Evolutionary conservation across 495 filamentous ascomycete species (phyloP).

Genomic region (Daldinia grandis): DNA sequence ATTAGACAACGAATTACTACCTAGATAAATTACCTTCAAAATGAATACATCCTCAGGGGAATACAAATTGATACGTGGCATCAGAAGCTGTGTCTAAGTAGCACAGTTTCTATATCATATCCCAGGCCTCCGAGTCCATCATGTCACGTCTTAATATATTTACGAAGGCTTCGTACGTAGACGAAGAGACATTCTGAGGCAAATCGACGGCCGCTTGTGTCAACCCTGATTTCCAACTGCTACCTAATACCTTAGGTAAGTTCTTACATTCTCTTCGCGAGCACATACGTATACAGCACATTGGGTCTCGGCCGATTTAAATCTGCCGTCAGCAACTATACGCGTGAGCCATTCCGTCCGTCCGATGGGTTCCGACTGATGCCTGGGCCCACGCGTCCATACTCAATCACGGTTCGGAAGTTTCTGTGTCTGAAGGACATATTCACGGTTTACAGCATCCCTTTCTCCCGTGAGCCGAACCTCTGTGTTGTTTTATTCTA

Average conservation of each 20-base stretch:
- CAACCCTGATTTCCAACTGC: constrained; percentile 2
- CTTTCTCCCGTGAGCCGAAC: constrained; percentile 20
- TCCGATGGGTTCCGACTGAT: constrained; percentile 5
- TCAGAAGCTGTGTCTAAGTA: constrained; percentile 22
- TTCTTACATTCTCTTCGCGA: constrained; percentile 11
- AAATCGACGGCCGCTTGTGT: constrained; percentile 14
- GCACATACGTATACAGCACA: constrained; percentile 6
- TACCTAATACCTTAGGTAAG: too few relatives aligned
- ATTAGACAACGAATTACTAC: background rate
- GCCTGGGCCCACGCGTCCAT: constrained; percentile 7
- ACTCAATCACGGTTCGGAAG: constrained; percentile 24
- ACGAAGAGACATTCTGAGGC: constrained; percentile 26
- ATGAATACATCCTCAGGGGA: background rate
- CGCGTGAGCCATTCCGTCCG: constrained; percentile 7
- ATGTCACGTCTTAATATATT: constrained; percentile 19
- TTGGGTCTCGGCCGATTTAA: constrained; percentile 29
- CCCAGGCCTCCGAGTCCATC: constrained; percentile 12
- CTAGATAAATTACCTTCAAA: background rate
- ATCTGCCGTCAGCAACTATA: constrained; percentile 29
- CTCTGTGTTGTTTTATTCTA: background rate
- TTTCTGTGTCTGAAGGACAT: constrained; percentile 32
- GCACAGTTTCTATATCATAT: constrained; percentile 4
- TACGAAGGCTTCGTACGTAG: background rate
- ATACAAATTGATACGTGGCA: constrained; percentile 18
- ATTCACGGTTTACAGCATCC: constrained; percentile 31